These are phyloP conservation scores for Oxyria digyna DNA, from an alignment of 148 eudicot species.

Conservation along the genomic window DNA sequence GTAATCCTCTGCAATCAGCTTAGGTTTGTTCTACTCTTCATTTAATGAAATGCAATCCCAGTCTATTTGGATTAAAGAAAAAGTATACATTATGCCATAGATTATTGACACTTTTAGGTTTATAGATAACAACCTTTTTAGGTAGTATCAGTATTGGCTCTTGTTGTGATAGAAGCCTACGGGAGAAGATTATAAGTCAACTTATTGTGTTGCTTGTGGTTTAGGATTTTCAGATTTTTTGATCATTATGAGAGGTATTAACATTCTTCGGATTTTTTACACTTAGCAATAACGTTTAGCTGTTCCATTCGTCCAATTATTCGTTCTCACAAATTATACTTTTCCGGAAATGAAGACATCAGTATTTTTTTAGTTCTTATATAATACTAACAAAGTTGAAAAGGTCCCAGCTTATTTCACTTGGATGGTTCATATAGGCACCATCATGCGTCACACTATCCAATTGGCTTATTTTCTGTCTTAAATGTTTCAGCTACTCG, in stretches of 20 bases:
- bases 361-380: background rate
- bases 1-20: background rate
- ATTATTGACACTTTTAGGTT: background rate
- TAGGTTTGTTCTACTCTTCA: background rate
- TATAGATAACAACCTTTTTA: background rate
- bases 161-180: background rate
- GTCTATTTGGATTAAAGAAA: background rate
- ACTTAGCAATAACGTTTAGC: background rate
- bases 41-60: background rate
- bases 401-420: background rate
- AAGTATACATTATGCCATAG: background rate
- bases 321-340: background rate
- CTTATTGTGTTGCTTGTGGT: constrained; percentile 1
- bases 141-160: background rate
- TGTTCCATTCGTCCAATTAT: background rate
- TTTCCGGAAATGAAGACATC: background rate
- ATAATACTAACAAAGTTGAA: background rate
- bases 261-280: background rate
- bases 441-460: background rate
- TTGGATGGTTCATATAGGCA: background rate
- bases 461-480: background rate
- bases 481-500: constrained; percentile 37
- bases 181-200: background rate
- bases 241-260: background rate
- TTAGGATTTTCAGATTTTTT: background rate